Base-by-base conservation (phyloP, 805 yeast species). In the Candida cerambycidarum region DNA sequence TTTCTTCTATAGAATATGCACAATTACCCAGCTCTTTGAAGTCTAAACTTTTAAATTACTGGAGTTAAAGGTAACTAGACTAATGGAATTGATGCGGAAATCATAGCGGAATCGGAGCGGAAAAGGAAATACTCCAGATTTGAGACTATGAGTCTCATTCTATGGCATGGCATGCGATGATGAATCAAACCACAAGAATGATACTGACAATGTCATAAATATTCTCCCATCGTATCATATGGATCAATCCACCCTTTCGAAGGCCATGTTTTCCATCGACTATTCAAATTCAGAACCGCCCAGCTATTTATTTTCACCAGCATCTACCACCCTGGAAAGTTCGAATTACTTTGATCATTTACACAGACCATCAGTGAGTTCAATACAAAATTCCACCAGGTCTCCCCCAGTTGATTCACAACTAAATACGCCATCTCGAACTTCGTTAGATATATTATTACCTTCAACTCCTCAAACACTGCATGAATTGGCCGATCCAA, bases 141-240 rank as follows among this genome's bases (percentile, higher is more conserved):
- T n/a, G n/a, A n/a, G n/a, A n/a, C n/a, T n/a, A n/a, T n/a, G n/a
- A n/a, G n/a, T n/a, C n/a, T n/a, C n/a, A n/a, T n/a, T n/a, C n/a
- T n/a, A n/a, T n/a, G n/a, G n/a, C n/a, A n/a, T n/a, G n/a, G n/a
- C n/a, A n/a, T n/a, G n/a, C n/a, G 13, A 25, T 14, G 40, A 61
- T 23, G 16, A 12, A 28, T 9, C 16, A 6, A 28, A n/a, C n/a
- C n/a, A n/a, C n/a, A n/a, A n/a, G n/a, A n/a, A 29, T 3, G 17
- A 8, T 7, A 19, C 5, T n/a, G 21, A 38, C 9, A 55, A 56
- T 18, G 50, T 68, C 37, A 52, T 66, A 36, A 65, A 62, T 41
- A 68, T 68, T 33, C 53, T 68, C 14, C 74, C 74, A 3, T 65
- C 71, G 3, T 68, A 68, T 47, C 65, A 62, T 24, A 67, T 68